phyloP scores from a whole-genome alignment of 2,329 filamentous ascomycete species.

The Tolypocladium ophioglossoides region DNA sequence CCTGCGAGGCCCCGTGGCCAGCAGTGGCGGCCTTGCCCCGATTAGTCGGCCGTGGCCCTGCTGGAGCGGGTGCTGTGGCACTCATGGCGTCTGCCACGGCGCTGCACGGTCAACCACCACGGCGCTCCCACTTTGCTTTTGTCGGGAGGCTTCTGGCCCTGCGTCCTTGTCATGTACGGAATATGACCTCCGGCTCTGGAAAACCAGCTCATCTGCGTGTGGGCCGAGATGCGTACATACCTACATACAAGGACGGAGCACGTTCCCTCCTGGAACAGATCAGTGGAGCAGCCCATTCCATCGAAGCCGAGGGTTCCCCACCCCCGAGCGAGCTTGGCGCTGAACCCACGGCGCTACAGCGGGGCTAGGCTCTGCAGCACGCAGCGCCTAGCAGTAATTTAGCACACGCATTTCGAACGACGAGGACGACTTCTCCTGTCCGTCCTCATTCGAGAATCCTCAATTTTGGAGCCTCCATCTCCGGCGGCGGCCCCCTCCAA shows the following conservation, averaged over 20 bases:
- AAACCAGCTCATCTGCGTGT: too few species aligned
- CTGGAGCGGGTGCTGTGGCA: not conserved
- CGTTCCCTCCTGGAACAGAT: not conserved
- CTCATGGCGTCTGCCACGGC: not conserved
- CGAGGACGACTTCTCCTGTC: not conserved
- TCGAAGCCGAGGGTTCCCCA: not conserved
- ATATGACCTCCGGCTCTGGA: too few species aligned
- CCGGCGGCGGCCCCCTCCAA: too few species aligned
- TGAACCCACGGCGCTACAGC: not conserved
- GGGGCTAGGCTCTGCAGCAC: too few species aligned
- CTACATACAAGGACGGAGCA: too few species aligned
- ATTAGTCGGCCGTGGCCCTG: not conserved
- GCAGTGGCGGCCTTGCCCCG: too few species aligned
- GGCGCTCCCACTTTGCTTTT: not conserved
- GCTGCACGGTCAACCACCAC: not conserved
- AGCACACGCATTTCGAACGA: not conserved
- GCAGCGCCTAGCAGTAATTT: not conserved
- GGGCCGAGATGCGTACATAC: not conserved
- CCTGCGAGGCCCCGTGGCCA: too few species aligned
- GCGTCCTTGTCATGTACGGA: too few species aligned
- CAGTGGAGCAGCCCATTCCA: not conserved
- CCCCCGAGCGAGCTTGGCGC: too few species aligned
- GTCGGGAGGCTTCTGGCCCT: not conserved
- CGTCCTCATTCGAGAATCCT: not conserved
- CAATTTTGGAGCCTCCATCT: not conserved